phyloP scores from a whole-genome alignment of 805 yeast species.

The Hanseniaspora lindneri region DNA sequence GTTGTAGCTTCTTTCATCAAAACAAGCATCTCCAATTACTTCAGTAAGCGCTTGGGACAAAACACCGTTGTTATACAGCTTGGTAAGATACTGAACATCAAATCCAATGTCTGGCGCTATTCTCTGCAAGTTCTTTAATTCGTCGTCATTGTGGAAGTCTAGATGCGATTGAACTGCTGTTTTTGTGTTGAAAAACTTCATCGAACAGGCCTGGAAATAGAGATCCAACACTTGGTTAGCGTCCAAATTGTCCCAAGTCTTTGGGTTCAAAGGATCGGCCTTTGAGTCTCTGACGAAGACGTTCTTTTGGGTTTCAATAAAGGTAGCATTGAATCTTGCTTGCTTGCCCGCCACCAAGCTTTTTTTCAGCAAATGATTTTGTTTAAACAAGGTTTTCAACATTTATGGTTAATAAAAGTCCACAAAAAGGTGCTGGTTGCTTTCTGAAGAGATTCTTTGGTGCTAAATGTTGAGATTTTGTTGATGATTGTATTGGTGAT shows the following conservation, averaged over 20 bases:
- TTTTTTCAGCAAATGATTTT: background rate
- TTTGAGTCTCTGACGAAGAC: slow-evolving; percentile 7
- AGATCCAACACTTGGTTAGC: slow-evolving; percentile 46
- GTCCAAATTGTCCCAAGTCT: slow-evolving; percentile 53
- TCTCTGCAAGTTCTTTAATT: slow-evolving; percentile 44
- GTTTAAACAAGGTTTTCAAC: too few species aligned
- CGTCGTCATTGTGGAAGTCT: slow-evolving; percentile 30
- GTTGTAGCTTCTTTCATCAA: slow-evolving; percentile 29
- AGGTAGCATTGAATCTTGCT: background rate
- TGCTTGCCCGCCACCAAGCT: background rate
- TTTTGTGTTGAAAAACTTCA: slow-evolving; percentile 9
- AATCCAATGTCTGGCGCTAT: slow-evolving; percentile 37
- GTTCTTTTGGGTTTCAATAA: background rate
- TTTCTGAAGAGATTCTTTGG: too few species aligned
- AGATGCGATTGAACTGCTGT: slow-evolving; percentile 8
- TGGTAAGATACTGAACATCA: slow-evolving; percentile 27
- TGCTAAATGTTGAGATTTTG: too few species aligned
- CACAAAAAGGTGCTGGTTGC: too few species aligned
- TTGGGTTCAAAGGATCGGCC: slow-evolving; percentile 41
- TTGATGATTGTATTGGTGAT: too few species aligned
- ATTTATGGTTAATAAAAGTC: too few species aligned
- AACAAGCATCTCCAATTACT: slow-evolving; percentile 30
- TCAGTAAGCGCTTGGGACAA: slow-evolving; percentile 13
- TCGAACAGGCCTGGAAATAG: slow-evolving; percentile 32
- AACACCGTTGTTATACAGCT: slow-evolving; percentile 32